phyloP scores from a whole-genome alignment of 1,284 basidiomycete species.

The Rhodotorula glutinis region DNA sequence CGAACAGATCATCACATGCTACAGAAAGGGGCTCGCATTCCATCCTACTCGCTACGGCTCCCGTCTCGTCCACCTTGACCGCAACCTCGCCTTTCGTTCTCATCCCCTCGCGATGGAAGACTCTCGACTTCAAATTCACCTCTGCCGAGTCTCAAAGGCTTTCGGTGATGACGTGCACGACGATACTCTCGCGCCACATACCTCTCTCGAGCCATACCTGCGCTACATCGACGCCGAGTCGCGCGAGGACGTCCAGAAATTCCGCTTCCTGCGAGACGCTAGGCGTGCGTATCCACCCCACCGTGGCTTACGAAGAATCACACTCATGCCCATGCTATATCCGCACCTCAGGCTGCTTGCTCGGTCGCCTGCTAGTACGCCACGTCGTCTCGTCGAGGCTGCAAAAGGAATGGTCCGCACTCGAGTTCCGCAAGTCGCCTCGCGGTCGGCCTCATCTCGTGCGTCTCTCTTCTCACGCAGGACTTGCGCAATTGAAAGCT shows the following conservation, averaged over 20 bases:
- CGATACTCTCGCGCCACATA: neutral
- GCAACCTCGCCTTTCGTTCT: no score
- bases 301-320: neutral
- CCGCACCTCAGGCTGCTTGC: conserved; percentile 59
- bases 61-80: no score
- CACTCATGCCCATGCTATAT: no score
- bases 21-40: no score
- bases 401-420: no score
- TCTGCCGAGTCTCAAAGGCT: conserved; percentile 1
- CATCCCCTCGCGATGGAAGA: no score
- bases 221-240: conserved; percentile 6
- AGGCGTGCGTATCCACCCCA: conserved; percentile 18
- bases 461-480: no score
- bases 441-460: no score
- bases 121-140: conserved; percentile 9
- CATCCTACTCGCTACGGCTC: neutral
- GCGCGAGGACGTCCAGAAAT: conserved; percentile 7
- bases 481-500: neutral
- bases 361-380: conserved; percentile 57
- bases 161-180: neutral
- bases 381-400: no score
- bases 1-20: no score
- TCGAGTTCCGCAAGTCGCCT: no score
- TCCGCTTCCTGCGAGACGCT: conserved; percentile 27
- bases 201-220: conserved; percentile 9